phyloP scores from a whole-genome alignment of 2,329 filamentous ascomycete genomes.

The Diaporthe australafricana region DNA sequence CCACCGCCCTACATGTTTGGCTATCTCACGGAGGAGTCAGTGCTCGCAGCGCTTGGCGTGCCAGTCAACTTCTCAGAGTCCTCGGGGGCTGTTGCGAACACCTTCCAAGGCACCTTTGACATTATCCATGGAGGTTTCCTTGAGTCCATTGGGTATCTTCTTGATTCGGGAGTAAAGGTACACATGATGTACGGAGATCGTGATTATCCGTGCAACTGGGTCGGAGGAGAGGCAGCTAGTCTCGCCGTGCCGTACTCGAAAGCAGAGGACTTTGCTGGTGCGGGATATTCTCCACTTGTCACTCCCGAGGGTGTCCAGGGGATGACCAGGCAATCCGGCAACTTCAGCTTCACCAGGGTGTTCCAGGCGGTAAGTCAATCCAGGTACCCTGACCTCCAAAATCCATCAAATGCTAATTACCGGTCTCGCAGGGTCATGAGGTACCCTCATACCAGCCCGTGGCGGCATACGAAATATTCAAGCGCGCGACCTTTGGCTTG shows the following conservation, averaged over 20 bases:
- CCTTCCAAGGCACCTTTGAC: slow-evolving; percentile 54
- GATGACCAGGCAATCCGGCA: slow-evolving; percentile 74
- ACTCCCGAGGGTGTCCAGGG: slow-evolving; percentile 70
- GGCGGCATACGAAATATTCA: slow-evolving; percentile 60
- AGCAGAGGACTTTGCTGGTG: slow-evolving; percentile 56
- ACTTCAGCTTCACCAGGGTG: slow-evolving; percentile 69
- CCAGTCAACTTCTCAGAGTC: slow-evolving; percentile 68
- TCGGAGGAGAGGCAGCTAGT: slow-evolving; percentile 64
- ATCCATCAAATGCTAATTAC: not conserved
- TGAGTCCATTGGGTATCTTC: slow-evolving; percentile 61
- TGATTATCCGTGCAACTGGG: slow-evolving; percentile 69
- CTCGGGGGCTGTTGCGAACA: slow-evolving; percentile 54
- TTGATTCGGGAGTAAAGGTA: slow-evolving; percentile 68
- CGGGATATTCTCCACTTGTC: slow-evolving; percentile 73
- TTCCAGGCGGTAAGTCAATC: slow-evolving; percentile 56
- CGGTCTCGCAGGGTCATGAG: slow-evolving; percentile 58
- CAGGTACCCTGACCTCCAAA: fast-evolving
- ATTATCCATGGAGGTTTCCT: slow-evolving; percentile 50
- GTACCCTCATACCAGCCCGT: slow-evolving; percentile 63
- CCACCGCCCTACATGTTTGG: slow-evolving; percentile 63
- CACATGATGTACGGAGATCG: slow-evolving; percentile 68
- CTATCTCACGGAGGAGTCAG: slow-evolving; percentile 67
- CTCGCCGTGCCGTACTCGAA: slow-evolving; percentile 59
- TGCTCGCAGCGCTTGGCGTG: slow-evolving; percentile 69
- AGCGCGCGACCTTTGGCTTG: slow-evolving; percentile 50